Evolutionary conservation across 2,329 filamentous ascomycete species (phyloP), one percentile per base, ranked within the genome.

Genomic region (Fusarium anguioides): DNA sequence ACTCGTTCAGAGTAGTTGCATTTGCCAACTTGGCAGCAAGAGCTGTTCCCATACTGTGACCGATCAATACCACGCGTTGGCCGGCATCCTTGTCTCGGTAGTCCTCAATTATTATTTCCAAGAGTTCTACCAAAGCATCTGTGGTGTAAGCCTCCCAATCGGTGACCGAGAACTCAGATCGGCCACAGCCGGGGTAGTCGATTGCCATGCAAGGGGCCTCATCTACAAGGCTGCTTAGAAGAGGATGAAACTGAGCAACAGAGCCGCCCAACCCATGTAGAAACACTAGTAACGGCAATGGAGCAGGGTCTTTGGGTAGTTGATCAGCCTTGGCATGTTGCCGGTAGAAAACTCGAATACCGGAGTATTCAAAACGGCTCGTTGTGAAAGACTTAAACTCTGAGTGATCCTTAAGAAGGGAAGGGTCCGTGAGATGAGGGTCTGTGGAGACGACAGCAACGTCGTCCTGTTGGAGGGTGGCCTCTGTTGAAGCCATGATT

Each of bases 181-280:
- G 82, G 27, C 96, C 96, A 72, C 94, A 97, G 36, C 96, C 96
- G 2, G 96, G 95, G 6, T 97, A 83, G 76, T 99, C 96, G 65
- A 98, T 89, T 6, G 93, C 92, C 67, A 80, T 84, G 76, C 94
- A 97, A 45, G 94, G 90, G 14, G 92, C 93, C 46, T 94, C 82
- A 74, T 96, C 93, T 48, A 91, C 87, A 45, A 99, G 83, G 76
- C 92, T 96, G 20, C 88, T 91, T 17, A 98, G 81, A 7, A 98
- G 81, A 27, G 91, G 88, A 54, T 92, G 86, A 75, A 97, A 98
- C 75, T 98, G 96, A 12, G 93, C 91, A 23, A 94, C 86, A 1
- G 93, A 97, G 46, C 96, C 96, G n/a, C 95, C 96, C 11, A 98
- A 84, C 3, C 96, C 96, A 74, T 98, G 96, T 57, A 98, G 84